Percentiles rank a stretch among this genome's conserved stretches.
phyloP scores from a whole-genome alignment of 1,139 yeast species.

The Kodamaea arcana region DNA sequence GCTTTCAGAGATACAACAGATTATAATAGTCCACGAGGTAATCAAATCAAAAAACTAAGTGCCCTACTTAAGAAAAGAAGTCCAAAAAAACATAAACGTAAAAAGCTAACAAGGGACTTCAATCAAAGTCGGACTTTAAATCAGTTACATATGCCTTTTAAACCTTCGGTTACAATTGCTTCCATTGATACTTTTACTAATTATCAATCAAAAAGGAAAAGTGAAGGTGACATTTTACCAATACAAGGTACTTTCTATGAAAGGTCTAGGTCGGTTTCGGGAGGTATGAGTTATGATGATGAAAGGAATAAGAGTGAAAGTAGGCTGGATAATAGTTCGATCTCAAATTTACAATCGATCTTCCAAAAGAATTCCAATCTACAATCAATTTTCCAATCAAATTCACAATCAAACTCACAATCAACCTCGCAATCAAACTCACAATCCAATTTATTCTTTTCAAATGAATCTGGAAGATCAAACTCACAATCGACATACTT shows the following conservation, averaged over 20 bases:
- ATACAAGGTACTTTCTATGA: slow-evolving; percentile 5
- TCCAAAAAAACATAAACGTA: not conserved
- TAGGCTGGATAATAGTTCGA: not conserved
- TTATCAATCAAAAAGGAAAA: slow-evolving; percentile 8
- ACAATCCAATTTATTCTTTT: not conserved
- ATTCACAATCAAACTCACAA: not conserved
- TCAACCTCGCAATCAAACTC: not conserved
- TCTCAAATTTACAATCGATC: no score
- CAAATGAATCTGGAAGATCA: not conserved
- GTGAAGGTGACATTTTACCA: slow-evolving; percentile 5
- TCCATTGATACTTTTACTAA: slow-evolving; percentile 18
- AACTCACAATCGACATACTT: not conserved
- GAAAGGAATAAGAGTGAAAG: not conserved
- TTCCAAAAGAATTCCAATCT: not conserved
- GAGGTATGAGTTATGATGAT: no score
- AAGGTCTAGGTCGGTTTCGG: no score
- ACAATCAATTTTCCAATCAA: not conserved
- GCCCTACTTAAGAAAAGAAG: not conserved
- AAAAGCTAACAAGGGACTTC: not conserved
- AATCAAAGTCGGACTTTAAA: slow-evolving; percentile 2
- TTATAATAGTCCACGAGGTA: not conserved
- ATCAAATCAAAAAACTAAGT: not conserved
- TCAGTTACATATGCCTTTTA: slow-evolving; percentile 10
- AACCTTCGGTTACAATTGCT: slow-evolving; percentile 25
- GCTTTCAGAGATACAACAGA: no score